Conservation (phyloP, 163 green algal species). For the Chlamydomonas reinhardtii region DNA sequence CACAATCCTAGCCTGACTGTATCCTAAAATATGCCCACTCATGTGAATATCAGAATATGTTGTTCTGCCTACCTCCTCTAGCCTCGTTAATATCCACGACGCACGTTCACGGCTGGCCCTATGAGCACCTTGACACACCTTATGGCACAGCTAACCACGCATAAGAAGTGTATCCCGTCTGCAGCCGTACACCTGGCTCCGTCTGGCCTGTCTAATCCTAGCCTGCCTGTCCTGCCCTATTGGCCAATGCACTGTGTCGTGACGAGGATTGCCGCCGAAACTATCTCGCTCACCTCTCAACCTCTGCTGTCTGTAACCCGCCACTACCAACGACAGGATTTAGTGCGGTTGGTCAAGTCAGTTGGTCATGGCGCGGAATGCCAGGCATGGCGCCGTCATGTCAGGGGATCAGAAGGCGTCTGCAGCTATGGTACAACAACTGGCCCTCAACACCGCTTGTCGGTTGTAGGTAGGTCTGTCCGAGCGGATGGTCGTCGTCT, state of each 20-base stretch:
- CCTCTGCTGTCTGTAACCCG: not conserved
- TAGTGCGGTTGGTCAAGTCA: not conserved
- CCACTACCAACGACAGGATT: not conserved
- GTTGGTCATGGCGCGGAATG: not conserved
- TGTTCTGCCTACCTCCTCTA: too few relatives aligned
- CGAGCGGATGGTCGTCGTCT: constrained; percentile 24
- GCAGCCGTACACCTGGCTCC: not conserved
- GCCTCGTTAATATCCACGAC: too few relatives aligned
- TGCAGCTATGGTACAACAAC: constrained; percentile 4
- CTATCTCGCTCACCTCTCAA: constrained; percentile 8
- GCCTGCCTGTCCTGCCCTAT: constrained; percentile 29
- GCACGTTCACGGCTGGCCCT: too few relatives aligned
- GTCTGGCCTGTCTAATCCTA: constrained; percentile 2
- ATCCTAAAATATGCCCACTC: too few relatives aligned
- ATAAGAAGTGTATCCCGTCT: too few relatives aligned
- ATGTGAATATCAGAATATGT: too few relatives aligned
- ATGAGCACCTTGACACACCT: too few relatives aligned
- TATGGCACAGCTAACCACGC: too few relatives aligned
- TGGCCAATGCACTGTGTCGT: constrained; percentile 7
- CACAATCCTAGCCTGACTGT: too few relatives aligned
- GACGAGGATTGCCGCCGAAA: constrained; percentile 3
- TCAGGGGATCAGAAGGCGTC: constrained; percentile 24
- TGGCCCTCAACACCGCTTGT: not conserved
- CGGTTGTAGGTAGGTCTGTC: constrained; percentile 34
- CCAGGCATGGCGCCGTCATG: not conserved